phyloP scores from a whole-genome alignment of 768 basidiomycete genomes.

The Obba rivulosa region DNA sequence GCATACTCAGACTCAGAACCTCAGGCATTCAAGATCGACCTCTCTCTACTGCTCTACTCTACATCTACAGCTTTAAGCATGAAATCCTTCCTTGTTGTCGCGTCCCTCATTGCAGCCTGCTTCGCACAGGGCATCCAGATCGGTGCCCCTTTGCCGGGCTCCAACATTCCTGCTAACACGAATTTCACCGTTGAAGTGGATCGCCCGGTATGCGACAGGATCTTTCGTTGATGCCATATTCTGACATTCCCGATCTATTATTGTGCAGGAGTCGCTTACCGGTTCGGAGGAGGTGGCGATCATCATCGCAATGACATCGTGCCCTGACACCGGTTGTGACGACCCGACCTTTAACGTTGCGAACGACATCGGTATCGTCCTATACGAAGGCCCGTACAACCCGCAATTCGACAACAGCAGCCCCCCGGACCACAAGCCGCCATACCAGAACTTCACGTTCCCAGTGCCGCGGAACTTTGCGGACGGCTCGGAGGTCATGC shows the following conservation, averaged over 20 bases:
- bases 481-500: conserved; percentile 6
- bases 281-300: conserved; percentile 29
- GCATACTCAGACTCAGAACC: too few relatives aligned
- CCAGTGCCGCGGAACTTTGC: conserved; percentile 13
- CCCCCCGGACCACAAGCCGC: conserved; percentile 10
- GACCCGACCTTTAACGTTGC: conserved; percentile 6
- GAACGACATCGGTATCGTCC: conserved; percentile 17
- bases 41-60: too few relatives aligned
- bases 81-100: conserved; percentile 10
- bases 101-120: conserved; percentile 11
- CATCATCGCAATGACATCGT: conserved; percentile 26
- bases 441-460: conserved; percentile 26
- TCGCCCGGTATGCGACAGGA: conserved; percentile 25
- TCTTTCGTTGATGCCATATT: not conserved
- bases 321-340: conserved; percentile 15
- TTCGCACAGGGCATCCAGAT: conserved; percentile 29
- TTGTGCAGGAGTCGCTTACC: conserved; percentile 22
- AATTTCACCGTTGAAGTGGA: conserved; percentile 30
- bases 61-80: too few relatives aligned
- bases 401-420: conserved; percentile 18
- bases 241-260: not conserved
- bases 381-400: conserved; percentile 26
- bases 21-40: too few relatives aligned
- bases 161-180: conserved; percentile 18
- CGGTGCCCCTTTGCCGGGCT: conserved; percentile 20